Conservation (phyloP, 352 stramenopile genomes). For the Phytophthora boehmeriae region DNA sequence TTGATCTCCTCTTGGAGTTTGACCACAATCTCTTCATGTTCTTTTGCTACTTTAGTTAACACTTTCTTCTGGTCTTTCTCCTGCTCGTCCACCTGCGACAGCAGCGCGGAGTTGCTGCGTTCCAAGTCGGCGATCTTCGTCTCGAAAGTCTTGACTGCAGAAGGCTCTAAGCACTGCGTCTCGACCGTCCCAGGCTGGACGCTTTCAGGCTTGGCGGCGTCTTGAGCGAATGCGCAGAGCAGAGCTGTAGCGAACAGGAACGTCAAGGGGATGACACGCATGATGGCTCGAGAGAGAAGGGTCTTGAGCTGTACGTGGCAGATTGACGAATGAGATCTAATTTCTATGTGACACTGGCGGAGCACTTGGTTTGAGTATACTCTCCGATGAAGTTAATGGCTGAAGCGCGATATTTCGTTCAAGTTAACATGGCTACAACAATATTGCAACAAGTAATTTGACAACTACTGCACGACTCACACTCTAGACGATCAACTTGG, state of each 20-base stretch:
- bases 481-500: no score
- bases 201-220: constrained; percentile 21
- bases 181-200: not conserved
- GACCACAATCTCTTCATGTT: constrained; percentile 42
- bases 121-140: constrained; percentile 51
- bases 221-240: constrained; percentile 33
- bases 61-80: constrained; percentile 44
- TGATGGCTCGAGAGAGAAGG: constrained; percentile 26
- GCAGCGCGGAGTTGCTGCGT: constrained; percentile 40
- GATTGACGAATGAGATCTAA: constrained; percentile 15
- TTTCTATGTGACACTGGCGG: no score
- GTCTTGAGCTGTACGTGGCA: constrained; percentile 5
- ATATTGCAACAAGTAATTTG: no score
- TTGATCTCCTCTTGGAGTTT: constrained; percentile 27
- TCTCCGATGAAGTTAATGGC: no score
- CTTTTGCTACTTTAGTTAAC: constrained; percentile 36
- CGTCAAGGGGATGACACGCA: constrained; percentile 44
- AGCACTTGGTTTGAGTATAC: not conserved
- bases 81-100: constrained; percentile 46
- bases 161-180: constrained; percentile 36
- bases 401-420: no score
- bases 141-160: constrained; percentile 49
- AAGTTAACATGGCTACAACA: no score
- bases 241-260: constrained; percentile 43
- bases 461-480: no score